phyloP scores from a whole-genome alignment of 2,329 filamentous ascomycete genomes.

The Penicillium thymicola region DNA sequence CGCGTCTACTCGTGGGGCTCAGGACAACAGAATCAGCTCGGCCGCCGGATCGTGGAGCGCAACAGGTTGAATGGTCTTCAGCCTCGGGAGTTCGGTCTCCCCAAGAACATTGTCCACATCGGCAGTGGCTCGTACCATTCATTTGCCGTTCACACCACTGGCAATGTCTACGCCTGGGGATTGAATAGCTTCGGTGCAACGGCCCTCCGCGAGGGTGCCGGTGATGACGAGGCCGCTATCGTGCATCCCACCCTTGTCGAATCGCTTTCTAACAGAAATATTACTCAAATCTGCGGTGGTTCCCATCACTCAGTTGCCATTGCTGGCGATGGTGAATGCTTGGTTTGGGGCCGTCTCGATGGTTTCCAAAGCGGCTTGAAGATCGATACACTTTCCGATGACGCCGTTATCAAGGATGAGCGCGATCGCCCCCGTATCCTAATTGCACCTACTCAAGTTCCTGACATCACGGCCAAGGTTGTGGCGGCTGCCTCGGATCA shows the following conservation, averaged over 20 bases:
- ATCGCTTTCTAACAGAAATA: conserved; percentile 60
- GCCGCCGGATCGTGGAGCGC: conserved; percentile 60
- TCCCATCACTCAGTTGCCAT: conserved; percentile 69
- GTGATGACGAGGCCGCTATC: conserved; percentile 67
- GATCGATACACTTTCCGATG: conserved; percentile 53
- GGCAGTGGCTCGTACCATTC: conserved; percentile 76
- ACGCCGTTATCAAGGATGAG: conserved; percentile 63
- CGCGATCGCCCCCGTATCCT: conserved; percentile 67
- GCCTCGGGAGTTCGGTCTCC: conserved; percentile 57
- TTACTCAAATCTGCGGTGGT: conserved; percentile 68
- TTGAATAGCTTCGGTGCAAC: conserved; percentile 85
- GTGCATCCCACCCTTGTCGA: conserved; percentile 67
- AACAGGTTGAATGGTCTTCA: conserved; percentile 54
- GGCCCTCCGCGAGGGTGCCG: conserved; percentile 61
- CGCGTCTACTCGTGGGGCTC: conserved; percentile 64
- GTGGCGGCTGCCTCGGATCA: conserved; percentile 69
- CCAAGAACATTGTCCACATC: conserved; percentile 58
- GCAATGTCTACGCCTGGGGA: conserved; percentile 76
- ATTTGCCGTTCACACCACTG: conserved; percentile 68
- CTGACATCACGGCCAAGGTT: conserved; percentile 55
- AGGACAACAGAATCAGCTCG: conserved; percentile 67
- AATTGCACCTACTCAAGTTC: conserved; percentile 60
- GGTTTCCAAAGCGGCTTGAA: conserved; percentile 61
- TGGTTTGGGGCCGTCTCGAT: conserved; percentile 61
- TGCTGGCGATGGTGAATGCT: conserved; percentile 52